Conservation (phyloP, 805 yeast species). For the Sugiyamaella valdiviana region DNA sequence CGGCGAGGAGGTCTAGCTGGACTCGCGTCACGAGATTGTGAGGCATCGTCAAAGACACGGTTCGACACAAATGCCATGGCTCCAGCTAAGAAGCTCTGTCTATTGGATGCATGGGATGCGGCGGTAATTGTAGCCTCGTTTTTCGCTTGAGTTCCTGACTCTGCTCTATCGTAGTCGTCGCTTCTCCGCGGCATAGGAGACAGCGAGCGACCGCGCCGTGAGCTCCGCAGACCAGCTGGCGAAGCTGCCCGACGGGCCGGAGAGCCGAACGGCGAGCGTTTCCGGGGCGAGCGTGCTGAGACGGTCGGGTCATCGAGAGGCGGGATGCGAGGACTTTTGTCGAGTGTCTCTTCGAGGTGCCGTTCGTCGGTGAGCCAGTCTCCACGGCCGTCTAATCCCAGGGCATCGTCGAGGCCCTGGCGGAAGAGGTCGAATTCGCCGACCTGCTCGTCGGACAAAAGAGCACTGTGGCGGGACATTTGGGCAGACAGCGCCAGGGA, state of each 20-base stretch:
- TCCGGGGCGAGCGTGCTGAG: neutral
- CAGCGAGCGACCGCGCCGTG: too few species aligned
- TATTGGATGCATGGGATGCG: too few species aligned
- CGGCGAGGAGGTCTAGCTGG: neutral
- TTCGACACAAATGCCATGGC: neutral
- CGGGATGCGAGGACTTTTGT: too few species aligned
- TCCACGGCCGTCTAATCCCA: slow-evolving; percentile 21
- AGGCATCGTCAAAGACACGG: neutral
- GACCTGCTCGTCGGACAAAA: neutral
- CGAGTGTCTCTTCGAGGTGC: neutral
- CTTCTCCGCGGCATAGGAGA: too few species aligned
- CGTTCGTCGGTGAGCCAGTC: slow-evolving; percentile 16
- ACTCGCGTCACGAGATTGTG: neutral
- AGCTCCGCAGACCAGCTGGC: too few species aligned
- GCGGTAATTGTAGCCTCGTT: too few species aligned
- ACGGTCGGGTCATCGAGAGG: too few species aligned
- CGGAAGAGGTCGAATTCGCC: slow-evolving; percentile 6
- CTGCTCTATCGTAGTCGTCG: too few species aligned
- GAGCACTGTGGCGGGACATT: too few species aligned
- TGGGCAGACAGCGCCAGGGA: neutral
- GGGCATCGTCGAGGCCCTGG: slow-evolving; percentile 18
- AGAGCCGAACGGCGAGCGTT: neutral
- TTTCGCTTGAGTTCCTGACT: too few species aligned
- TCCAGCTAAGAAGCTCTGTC: neutral
- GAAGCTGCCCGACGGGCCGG: too few species aligned